Evolutionary conservation across 495 filamentous ascomycete genomes (phyloP).

Genomic region (Monascus purpureus): DNA sequence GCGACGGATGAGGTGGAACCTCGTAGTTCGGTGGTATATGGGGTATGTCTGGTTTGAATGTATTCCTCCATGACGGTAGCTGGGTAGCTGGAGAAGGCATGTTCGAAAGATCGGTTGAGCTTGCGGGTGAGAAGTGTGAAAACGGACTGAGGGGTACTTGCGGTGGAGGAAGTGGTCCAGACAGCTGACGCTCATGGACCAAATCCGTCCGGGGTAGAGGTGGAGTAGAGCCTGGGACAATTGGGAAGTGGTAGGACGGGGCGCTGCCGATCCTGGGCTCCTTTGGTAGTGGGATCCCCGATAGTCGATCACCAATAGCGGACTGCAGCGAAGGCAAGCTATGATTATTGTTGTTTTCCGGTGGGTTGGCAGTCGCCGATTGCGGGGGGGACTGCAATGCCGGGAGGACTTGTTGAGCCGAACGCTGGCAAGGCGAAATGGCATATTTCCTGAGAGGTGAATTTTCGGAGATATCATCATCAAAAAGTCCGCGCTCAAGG

Average conservation of each 20-base stretch:
- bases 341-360: conserved; percentile 20
- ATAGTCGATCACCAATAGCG: too few relatives aligned
- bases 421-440: conserved; percentile 11
- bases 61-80: conserved; percentile 12
- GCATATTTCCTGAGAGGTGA: conserved; percentile 9
- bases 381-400: conserved; percentile 21
- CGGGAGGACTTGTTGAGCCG: conserved; percentile 16
- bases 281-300: too few relatives aligned
- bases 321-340: conserved; percentile 31
- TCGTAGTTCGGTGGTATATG: conserved; percentile 17
- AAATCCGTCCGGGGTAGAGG: conserved; percentile 14
- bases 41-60: conserved; percentile 11
- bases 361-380: conserved; percentile 19
- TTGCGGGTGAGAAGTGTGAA: conserved; percentile 27
- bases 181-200: conserved; percentile 17
- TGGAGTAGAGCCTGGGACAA: conserved; percentile 17
- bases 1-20: conserved; percentile 7
- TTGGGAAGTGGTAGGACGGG: conserved; percentile 12
- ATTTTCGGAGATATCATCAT: conserved; percentile 5
- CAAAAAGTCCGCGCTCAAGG: conserved; percentile 1
- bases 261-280: conserved; percentile 12
- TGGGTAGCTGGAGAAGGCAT: conserved; percentile 28
- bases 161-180: conserved; percentile 11
- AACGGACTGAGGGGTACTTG: conserved; percentile 24
- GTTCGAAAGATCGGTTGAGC: conserved; percentile 22